phyloP scores from a whole-genome alignment of 1,284 basidiomycete genomes.

The Apiotrichum laibachii region DNA sequence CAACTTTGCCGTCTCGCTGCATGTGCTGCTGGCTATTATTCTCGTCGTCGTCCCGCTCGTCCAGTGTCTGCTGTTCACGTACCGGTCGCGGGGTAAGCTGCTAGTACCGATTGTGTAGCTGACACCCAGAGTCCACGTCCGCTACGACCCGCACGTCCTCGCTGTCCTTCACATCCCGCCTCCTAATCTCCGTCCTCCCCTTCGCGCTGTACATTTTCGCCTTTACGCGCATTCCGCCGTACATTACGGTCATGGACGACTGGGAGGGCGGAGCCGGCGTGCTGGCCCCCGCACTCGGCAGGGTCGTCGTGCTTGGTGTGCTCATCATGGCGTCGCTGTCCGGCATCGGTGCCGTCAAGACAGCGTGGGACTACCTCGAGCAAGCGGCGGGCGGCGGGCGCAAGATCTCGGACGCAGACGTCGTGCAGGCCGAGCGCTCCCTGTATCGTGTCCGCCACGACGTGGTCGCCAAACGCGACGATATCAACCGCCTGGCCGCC shows the following conservation, averaged over 20 bases:
- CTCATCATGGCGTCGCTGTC: conserved; percentile 48
- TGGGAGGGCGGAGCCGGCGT: conserved; percentile 44
- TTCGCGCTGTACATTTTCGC: conserved; percentile 48
- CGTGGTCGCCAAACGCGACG: conserved; percentile 39
- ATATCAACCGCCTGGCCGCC: conserved; percentile 27
- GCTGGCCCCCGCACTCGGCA: conserved; percentile 46
- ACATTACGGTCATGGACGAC: conserved; percentile 29
- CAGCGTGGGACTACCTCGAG: conserved; percentile 48
- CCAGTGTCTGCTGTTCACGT: conserved; percentile 49
- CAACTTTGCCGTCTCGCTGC: conserved; percentile 49
- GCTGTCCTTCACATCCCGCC: conserved; percentile 30
- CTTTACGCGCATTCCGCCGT: conserved; percentile 50
- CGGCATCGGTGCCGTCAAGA: conserved; percentile 47
- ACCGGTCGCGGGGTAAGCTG: conserved; percentile 41
- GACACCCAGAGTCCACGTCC: conserved; percentile 13
- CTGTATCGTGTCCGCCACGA: conserved; percentile 49
- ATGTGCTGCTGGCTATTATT: conserved; percentile 44
- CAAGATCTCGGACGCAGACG: conserved; percentile 32
- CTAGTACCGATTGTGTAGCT: neutral
- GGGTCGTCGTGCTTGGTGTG: conserved; percentile 49
- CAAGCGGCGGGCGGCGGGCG: conserved; percentile 29
- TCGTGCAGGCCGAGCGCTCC: conserved; percentile 46
- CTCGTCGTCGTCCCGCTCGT: conserved; percentile 47
- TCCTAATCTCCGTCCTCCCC: conserved; percentile 47
- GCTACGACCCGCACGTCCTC: conserved; percentile 23